Evolutionary conservation across 176 grass and related monocot species (phyloP), one percentile per base, ranked within the genome.

Genomic region (Zizania latifolia): DNA sequence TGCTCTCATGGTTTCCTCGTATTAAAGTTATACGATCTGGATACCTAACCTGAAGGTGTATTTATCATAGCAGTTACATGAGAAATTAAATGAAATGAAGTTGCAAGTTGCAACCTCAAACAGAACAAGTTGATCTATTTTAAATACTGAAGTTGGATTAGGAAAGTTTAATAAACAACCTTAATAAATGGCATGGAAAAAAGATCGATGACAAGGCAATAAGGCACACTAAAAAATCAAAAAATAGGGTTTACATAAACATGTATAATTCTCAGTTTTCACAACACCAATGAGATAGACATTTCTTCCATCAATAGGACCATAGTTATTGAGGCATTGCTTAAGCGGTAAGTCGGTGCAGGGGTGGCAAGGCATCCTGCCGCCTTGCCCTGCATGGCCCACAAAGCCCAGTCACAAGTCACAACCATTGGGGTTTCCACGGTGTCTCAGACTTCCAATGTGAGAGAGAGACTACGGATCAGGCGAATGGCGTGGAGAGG

Each of bases 11-110:
- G 58, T 99, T 99, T 85, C 95, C 95, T 77, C 95, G 84, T 83
- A 99, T 99, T 69, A 99, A 76, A 70, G 95, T 99, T 80, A 99
- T 99, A 62, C 95, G 92, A 79, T 99, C 95, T 81, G 95, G 95
- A 76, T 90, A 99, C 63, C 95, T 91, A 76, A 99, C 95, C 95
- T 99, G 85, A 21, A 75, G 29, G 84, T 13, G 76, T 76, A 80
- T 71, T 43, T 24, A 75, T 31, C 17, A 53, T 33, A 63, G 4
- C 2, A 22, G 15, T 71, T 54, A 80, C 29, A 70, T 1, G 1
- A 15, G 41, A 68, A 60, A 83, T 3, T 67, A 53, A 86, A 55
- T 34, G 5, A 5, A 13, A 58, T 2, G 0, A 3, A 43, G 11
- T 51, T 35, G 13, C 26, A 3, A 43, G 11, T 51, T 35, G 13